These are phyloP conservation scores for Sarocladiaceae sp. DNA, from an alignment of 2,329 filamentous ascomycete genomes.

Conservation along the genomic window DNA sequence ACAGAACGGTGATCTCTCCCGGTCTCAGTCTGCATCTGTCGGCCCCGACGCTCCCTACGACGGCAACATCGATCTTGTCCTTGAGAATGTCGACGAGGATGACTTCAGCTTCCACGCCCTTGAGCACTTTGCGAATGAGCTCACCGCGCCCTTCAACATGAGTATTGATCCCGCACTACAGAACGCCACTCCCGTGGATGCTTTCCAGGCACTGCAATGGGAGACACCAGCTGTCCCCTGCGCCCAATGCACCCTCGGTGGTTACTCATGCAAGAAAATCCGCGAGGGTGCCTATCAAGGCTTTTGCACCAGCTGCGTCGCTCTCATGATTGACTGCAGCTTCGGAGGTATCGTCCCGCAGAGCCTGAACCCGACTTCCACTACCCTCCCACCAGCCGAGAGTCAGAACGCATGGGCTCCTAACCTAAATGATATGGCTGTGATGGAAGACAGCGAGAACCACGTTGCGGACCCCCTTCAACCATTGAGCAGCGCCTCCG, in stretches of 20 bases:
- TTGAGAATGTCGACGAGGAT: slow-evolving; percentile 51
- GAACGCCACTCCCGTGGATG: neutral
- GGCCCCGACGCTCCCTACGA: slow-evolving; percentile 11
- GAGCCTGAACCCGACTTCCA: slow-evolving; percentile 23
- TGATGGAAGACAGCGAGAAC: slow-evolving; percentile 17
- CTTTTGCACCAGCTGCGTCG: slow-evolving; percentile 58
- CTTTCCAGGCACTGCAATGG: slow-evolving; percentile 18
- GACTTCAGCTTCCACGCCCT: slow-evolving; percentile 55
- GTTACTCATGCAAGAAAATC: slow-evolving; percentile 55
- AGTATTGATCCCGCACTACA: slow-evolving; percentile 16
- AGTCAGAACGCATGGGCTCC: neutral
- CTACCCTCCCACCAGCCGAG: slow-evolving; percentile 4
- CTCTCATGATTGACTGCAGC: slow-evolving; percentile 52
- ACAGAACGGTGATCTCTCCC: neutral
- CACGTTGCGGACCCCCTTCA: slow-evolving; percentile 19
- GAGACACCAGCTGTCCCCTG: slow-evolving; percentile 44
- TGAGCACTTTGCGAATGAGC: slow-evolving; percentile 44
- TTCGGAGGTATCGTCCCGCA: slow-evolving; percentile 35
- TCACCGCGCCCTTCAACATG: slow-evolving; percentile 27
- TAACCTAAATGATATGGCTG: neutral
- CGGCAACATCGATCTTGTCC: slow-evolving; percentile 44
- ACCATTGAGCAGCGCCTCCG: slow-evolving; percentile 19
- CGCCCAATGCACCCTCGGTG: slow-evolving; percentile 41
- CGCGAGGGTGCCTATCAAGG: slow-evolving; percentile 53
- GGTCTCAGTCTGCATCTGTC: neutral